Conservation (phyloP, 2,329 filamentous ascomycete genomes). For the Raffaelea albimanens region DNA sequence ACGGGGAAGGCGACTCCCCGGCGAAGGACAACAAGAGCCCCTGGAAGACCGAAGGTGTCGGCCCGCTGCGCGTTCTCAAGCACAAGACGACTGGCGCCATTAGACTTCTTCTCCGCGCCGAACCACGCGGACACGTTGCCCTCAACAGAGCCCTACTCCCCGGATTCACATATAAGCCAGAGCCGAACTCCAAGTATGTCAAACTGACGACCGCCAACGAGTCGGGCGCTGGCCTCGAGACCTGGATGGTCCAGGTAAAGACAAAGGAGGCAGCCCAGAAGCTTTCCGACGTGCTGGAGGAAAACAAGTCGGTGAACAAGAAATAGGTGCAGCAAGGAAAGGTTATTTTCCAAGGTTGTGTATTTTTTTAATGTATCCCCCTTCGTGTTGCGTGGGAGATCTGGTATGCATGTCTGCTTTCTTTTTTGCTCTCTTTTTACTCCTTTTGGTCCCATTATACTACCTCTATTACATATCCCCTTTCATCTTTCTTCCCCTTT, state of each 20-base stretch:
- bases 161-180: conserved; percentile 51
- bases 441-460: no score
- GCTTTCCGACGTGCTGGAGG: conserved; percentile 41
- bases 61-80: conserved; percentile 62
- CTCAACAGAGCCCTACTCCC: conserved; percentile 61
- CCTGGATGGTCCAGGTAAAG: conserved; percentile 65
- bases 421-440: neutral
- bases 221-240: conserved; percentile 50
- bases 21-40: conserved; percentile 36
- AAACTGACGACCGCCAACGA: conserved; percentile 49
- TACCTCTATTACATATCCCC: neutral
- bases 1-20: conserved; percentile 33
- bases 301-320: conserved; percentile 48
- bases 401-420: no score
- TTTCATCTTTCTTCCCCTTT: neutral
- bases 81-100: conserved; percentile 59
- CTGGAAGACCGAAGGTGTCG: conserved; percentile 64
- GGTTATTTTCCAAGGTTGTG: no score
- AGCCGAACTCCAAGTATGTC: conserved; percentile 46
- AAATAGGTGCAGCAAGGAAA: no score
- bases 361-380: no score
- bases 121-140: conserved; percentile 63
- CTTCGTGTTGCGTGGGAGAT: no score
- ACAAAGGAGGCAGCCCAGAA: conserved; percentile 47
- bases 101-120: conserved; percentile 63